A percentile compares a stretch with the other conserved stretches of the same genome.
phyloP scores from a whole-genome alignment of 176 grass and related monocot species.

The Musa acuminata region DNA sequence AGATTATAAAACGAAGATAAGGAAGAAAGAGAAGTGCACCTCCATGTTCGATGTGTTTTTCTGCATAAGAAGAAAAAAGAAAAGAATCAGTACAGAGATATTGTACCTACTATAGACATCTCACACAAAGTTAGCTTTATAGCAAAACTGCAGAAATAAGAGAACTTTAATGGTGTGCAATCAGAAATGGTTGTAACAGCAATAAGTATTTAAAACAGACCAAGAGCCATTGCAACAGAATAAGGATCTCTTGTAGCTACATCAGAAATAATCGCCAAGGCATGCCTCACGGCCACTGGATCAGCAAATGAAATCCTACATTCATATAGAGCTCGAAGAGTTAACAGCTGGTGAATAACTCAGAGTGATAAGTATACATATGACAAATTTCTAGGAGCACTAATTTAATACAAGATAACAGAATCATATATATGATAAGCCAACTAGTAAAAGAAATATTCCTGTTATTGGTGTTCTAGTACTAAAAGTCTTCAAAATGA shows the following conservation, averaged over 20 bases:
- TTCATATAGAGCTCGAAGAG: slow-evolving; percentile 15
- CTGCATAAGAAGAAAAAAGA: slow-evolving; percentile 56
- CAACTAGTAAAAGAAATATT: no score
- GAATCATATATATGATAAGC: no score
- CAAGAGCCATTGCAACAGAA: slow-evolving; percentile 90
- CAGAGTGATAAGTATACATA: neutral
- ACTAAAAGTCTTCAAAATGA: neutral
- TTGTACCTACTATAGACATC: neutral
- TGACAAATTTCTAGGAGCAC: neutral
- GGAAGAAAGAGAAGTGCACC: slow-evolving; percentile 40
- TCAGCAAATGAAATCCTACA: slow-evolving; percentile 95
- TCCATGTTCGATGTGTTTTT: slow-evolving; percentile 62
- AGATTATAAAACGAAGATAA: slow-evolving; percentile 15
- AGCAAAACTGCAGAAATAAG: neutral
- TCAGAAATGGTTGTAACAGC: slow-evolving; percentile 1
- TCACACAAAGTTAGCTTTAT: neutral
- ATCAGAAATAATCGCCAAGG: slow-evolving; percentile 84
- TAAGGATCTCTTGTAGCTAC: slow-evolving; percentile 91
- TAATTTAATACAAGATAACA: neutral
- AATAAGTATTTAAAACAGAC: slow-evolving; percentile 41
- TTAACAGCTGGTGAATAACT: neutral
- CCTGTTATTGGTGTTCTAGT: no score
- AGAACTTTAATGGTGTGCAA: slow-evolving; percentile 10
- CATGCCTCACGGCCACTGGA: slow-evolving; percentile 89
- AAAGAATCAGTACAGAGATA: slow-evolving; percentile 13